Evolutionary conservation across 2,329 filamentous ascomycete species (phyloP), one percentile per base, ranked within the genome.

Genomic region (Fusarium sp.): DNA sequence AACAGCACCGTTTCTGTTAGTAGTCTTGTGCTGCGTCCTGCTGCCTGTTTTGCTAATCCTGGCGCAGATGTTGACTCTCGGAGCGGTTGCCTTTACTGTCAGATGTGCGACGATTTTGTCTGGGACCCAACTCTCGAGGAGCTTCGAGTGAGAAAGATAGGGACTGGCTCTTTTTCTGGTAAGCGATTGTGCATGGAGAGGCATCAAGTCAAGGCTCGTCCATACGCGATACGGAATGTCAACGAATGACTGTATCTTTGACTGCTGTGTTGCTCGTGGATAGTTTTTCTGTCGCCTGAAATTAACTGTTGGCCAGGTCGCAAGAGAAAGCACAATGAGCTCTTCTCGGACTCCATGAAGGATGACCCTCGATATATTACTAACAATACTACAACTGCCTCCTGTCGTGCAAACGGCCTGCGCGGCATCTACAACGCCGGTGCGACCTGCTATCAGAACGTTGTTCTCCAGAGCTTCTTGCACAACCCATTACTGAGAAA

Each of bases 391-490:
- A 91, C 89, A 33, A 89, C 91, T 64, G 91, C 93, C 12, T 93
- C 94, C 18, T 98, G 95, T 79, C 91, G 93, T 63, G 95, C 94
- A 24, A 95, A 92, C 74, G 95, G 96, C 15, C 89, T 98, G 42
- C 91, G 96, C 39, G 95, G 95, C 36, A 92, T 99, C 68, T 98
- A 97, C 83, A 99, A 98, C 79, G 95, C 97, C 81, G 96, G 95
- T n/a, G 95, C 97, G 65, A 98, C 96, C 16, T 99, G 95, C 85
- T 99, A 98, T 83, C 95, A 98, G 88, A 97, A 96, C 77, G 95
- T 98, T 35, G 95, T 98, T 53, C 87, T 99, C 22, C 96, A 98
- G 81, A 95, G 93, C 63, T 91, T 99, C 76, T 89, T 98, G 61
- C 95, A 98, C 84, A 98, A 98, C 79, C 95, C 95, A 2, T 88